A percentile compares a stretch with the other conserved stretches of the same genome.
Evolutionary conservation across 2,329 filamentous ascomycete genomes (phyloP).

Genomic region (Macroventuria anomochaeta): DNA sequence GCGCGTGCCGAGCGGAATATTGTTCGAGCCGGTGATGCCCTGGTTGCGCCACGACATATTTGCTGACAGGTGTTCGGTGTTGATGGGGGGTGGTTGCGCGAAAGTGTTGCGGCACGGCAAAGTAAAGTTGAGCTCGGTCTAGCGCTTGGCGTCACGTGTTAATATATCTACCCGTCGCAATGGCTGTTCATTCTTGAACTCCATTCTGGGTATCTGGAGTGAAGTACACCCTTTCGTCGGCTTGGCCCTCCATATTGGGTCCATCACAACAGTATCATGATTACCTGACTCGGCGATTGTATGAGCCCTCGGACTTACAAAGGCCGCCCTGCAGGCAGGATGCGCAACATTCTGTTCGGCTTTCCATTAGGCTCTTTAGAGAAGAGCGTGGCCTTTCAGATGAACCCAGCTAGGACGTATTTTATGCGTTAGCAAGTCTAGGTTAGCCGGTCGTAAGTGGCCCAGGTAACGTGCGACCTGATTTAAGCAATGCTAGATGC

Average conservation of each 20-base stretch:
- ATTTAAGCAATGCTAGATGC: no score
- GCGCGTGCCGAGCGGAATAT: conserved; percentile 88
- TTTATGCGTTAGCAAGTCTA: no score
- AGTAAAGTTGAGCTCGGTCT: conserved; percentile 4
- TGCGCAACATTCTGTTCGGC: no score
- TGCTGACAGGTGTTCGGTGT: conserved; percentile 18
- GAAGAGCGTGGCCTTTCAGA: no score
- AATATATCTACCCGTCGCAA: not conserved
- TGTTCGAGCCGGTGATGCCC: conserved; percentile 97
- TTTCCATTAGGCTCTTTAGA: no score
- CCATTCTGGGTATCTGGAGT: not conserved
- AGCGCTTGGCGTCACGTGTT: conserved; percentile 3
- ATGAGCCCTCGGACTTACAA: not conserved
- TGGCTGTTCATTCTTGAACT: not conserved
- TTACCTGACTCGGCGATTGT: not conserved
- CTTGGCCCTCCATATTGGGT: no score
- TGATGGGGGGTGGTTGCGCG: conserved; percentile 20
- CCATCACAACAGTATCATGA: no score
- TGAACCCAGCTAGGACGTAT: no score
- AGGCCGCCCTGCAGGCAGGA: not conserved
- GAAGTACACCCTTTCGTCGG: not conserved
- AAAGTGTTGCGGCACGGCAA: conserved; percentile 11
- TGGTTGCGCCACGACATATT: conserved; percentile 70
- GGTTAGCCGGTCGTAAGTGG: no score
- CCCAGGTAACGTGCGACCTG: no score